Percentiles rank a stretch among this genome's conserved stretches.
Evolutionary conservation across 2,329 filamentous ascomycete species (phyloP).

Genomic region (Colletotrichum tamarilloi): DNA sequence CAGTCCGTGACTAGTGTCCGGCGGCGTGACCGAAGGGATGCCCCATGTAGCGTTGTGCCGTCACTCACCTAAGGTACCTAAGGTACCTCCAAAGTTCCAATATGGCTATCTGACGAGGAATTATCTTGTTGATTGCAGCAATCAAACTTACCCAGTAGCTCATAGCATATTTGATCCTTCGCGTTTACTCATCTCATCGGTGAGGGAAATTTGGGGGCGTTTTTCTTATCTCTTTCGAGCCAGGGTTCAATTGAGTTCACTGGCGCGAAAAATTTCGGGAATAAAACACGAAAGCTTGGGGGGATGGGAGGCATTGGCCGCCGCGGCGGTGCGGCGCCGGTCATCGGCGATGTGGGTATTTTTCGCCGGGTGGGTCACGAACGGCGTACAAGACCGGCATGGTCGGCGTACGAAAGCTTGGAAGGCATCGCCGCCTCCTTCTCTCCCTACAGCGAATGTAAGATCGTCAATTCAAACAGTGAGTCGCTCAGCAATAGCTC

Average conservation of each 20-base stretch:
- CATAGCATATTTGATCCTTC: not conserved
- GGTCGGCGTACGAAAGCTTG: not conserved
- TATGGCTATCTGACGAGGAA: not conserved
- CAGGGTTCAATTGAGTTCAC: not conserved
- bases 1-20: conserved; percentile 5
- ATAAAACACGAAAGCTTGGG: not conserved
- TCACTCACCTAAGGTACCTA: not conserved
- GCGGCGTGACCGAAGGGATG: conserved; percentile 5
- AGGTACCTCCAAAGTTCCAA: too few relatives aligned
- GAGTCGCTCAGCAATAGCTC: too few relatives aligned
- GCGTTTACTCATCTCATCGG: not conserved
- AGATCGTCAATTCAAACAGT: too few relatives aligned
- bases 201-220: not conserved
- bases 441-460: too few relatives aligned
- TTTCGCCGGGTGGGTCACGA: not conserved
- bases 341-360: not conserved
- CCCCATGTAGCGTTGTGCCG: not conserved
- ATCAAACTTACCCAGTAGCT: not conserved
- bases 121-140: not conserved
- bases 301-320: not conserved
- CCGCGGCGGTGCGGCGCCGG: not conserved
- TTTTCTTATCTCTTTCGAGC: not conserved
- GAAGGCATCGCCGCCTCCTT: not conserved
- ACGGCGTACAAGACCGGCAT: not conserved
- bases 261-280: not conserved